Base-by-base conservation (phyloP, 2,329 filamentous ascomycete genomes). In the Ramularia endophylla region DNA sequence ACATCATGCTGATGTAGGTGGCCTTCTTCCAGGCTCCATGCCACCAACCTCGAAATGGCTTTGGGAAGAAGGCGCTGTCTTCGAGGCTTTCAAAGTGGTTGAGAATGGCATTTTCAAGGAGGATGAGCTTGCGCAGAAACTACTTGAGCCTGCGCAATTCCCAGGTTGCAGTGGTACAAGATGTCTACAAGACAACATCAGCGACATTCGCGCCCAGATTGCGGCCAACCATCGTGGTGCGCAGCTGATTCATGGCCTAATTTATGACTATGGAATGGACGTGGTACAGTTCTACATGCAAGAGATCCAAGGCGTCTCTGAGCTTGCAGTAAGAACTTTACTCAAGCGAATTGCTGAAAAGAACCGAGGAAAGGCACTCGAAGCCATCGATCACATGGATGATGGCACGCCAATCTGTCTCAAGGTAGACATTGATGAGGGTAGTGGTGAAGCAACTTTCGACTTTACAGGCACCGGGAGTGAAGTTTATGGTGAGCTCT, bases 121-220 rank as follows among this genome's bases (percentile, higher is more conserved):
- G 41, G 50, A 49, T 2, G 48, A 48, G 0, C 50, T 66, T 5
- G 51, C 57, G 36, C 44, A 60, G 8, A 70, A 90, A 5, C 76
- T 84, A 38, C 71, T 78, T 8, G 81, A 87, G 44, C 86, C 86
- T 0, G 82, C 82, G 0, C 71, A 80, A 19, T 57, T 58, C 25
- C 58, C 55, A 5, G 58, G 58, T 11, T 64, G 60, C 40, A 54
- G 48, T 15, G 61, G 59, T 4, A 60, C 59, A 6, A 43, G 61
- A 18, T 57, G 52, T 13, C 45, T 63, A 8, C 44, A 50, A 8
- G 62, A 65, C 47, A 65, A 65, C 39, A 48, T 65, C 18, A 53
- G 54, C 3, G 60, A 65, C 40, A 52, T 64, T n/a, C 62, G 64
- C 33, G 62, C 61, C 2, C 56, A 59, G 34, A 55, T 65, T 8